Base-by-base conservation (phyloP, 1,284 basidiomycete species). In the Prillingera fragicola region DNA sequence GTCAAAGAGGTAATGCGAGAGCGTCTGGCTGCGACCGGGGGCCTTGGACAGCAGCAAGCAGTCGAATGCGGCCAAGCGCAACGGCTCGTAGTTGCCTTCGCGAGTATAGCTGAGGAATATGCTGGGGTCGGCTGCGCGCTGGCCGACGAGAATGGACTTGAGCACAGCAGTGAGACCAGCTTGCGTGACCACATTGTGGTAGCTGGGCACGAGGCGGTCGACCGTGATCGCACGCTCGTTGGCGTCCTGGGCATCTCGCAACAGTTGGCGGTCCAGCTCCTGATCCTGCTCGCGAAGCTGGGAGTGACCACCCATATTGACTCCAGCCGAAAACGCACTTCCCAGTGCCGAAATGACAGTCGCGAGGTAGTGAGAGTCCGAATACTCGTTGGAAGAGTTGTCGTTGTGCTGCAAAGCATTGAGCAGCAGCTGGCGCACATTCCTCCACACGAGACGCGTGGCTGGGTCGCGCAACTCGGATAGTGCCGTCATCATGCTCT, bases 351-450 rank as follows among this genome's bases (percentile, higher is more conserved):
- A 82, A 44, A 97, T 86, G 50, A 94, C 77, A 2, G 85, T 82
- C 50, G 87, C 88, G 14, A 96, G 81, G 67, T 95, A 97, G 57
- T 85, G 83, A 6, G 86, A 88, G 67, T 97, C 94, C 26, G 88
- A 87, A 60, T 83, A 94, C 84, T 79, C 75, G 65, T 96, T 97
- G 15, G 82, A 79, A 3, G 89, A 91, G 64, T 97, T 98, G 71
- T 97, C 92, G 67, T 98, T 97, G 67, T 88, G 90, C 3, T 83
- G 79, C 14, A 98, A 74, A 54, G 95, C 81, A 62, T 95, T 89
- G 54, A 95, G 83, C 33, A 98, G 75, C 65, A 95, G 90, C 46
- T 84, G 83, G 43, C 90, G 81, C n/a, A 95, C 87, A 46, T 91
- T 81, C 0, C 83, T 78, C 26, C 88, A 87, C 0, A 89, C 60